Evolutionary conservation across 495 filamentous ascomycete species (phyloP).

Genomic region (Penicillium bialowiezense): DNA sequence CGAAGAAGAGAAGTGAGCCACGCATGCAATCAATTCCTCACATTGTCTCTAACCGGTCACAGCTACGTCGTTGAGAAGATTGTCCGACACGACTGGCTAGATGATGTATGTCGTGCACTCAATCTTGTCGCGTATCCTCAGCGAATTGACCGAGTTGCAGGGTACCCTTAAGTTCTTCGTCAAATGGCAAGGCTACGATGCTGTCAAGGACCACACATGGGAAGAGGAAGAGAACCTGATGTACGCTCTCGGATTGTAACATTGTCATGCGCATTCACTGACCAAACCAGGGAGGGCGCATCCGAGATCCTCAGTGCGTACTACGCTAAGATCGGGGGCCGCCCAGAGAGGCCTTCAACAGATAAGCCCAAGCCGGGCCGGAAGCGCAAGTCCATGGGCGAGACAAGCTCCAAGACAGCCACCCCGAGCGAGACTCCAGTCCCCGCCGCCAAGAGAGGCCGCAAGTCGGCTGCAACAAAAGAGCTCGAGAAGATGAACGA

Average conservation of each 20-base stretch:
- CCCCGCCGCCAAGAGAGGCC: constrained; percentile 24
- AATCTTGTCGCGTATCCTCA: not conserved
- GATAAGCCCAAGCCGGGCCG: constrained; percentile 17
- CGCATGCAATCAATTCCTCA: not conserved
- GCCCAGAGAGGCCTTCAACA: constrained; percentile 35
- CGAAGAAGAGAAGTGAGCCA: constrained; percentile 40
- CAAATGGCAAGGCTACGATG: constrained; percentile 64
- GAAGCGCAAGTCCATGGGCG: constrained; percentile 40
- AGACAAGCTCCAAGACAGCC: constrained; percentile 24
- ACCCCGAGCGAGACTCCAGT: constrained; percentile 12
- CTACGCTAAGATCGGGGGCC: constrained; percentile 54
- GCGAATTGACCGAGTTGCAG: constrained; percentile 28
- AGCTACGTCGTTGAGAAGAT: constrained; percentile 66
- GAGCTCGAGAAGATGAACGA: constrained; percentile 5
- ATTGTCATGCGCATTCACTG: constrained; percentile 8
- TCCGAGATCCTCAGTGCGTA: constrained; percentile 54
- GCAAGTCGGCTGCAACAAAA: constrained; percentile 21
- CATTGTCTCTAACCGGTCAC: constrained; percentile 26
- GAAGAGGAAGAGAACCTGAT: constrained; percentile 58
- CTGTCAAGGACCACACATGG: constrained; percentile 54
- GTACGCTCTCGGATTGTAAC: constrained; percentile 21
- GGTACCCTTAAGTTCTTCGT: constrained; percentile 47
- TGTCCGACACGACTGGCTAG: constrained; percentile 41
- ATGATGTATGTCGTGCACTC: constrained; percentile 24
- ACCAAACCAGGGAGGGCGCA: constrained; percentile 43